Conservation (phyloP, 257 asterid species). For the Solanum appendiculatum region DNA sequence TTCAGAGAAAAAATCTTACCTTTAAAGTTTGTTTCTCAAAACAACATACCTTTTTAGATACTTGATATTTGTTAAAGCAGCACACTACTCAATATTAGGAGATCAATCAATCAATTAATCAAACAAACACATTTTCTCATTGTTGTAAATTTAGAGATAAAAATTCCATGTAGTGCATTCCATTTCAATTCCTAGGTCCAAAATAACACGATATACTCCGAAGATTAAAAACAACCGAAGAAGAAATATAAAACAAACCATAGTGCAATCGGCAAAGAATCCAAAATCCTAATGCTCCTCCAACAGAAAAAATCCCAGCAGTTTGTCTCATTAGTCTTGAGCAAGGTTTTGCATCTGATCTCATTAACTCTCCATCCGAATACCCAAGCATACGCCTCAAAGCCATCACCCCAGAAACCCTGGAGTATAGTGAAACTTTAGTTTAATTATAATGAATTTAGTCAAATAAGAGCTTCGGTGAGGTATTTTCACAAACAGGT, state of each 20-base stretch:
- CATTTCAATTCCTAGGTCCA: not conserved
- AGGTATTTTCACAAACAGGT: not conserved
- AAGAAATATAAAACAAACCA: slow-evolving; percentile 26
- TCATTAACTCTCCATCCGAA: slow-evolving; percentile 81
- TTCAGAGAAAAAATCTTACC: not conserved
- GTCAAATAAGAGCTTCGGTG: not conserved
- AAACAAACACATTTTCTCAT: not conserved
- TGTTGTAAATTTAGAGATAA: not conserved
- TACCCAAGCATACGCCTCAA: slow-evolving; percentile 72
- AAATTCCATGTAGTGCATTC: not conserved
- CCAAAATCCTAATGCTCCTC: slow-evolving; percentile 90
- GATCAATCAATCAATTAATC: not conserved
- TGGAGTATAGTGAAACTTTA: not conserved
- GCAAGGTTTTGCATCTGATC: slow-evolving; percentile 85
- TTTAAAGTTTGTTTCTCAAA: not conserved
- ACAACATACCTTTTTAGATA: not conserved
- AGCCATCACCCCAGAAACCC: slow-evolving; percentile 35
- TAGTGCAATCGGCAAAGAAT: slow-evolving; percentile 82
- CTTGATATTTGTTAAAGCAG: not conserved
- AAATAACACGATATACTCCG: not conserved
- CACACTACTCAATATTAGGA: not conserved
- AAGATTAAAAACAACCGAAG: not conserved
- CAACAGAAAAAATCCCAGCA: slow-evolving; percentile 71
- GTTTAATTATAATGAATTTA: not conserved
- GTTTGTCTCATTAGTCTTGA: slow-evolving; percentile 77